Conservation (phyloP, 441 rosid species). For the Erodium chrysanthum region DNA sequence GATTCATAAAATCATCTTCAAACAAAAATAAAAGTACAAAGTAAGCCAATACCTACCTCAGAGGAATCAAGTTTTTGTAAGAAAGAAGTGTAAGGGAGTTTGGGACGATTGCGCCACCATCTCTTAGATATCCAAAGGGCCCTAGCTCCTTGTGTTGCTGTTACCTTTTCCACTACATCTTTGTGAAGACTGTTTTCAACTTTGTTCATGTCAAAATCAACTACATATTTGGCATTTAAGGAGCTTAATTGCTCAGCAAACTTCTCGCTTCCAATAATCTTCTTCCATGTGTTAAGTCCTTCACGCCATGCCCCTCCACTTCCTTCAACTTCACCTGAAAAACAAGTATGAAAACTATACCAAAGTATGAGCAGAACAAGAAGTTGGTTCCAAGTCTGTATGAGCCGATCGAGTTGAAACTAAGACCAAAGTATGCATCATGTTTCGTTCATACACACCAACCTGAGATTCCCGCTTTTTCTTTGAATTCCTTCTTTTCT, state of each 20-base stretch:
- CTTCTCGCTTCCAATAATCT: too few species aligned
- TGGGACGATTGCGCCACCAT: slow-evolving; percentile 98
- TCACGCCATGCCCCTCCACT: slow-evolving; percentile 55
- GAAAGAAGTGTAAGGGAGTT: slow-evolving; percentile 82
- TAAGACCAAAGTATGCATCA: background rate
- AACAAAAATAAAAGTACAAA: background rate
- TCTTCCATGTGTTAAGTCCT: too few species aligned
- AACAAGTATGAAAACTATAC: slow-evolving; percentile 15
- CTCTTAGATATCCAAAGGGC: slow-evolving; percentile 26
- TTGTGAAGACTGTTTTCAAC: too few species aligned
- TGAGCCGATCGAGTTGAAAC: too few species aligned
- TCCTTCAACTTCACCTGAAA: slow-evolving; percentile 40
- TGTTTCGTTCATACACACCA: slow-evolving; percentile 10
- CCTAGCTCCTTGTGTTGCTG: too few species aligned
- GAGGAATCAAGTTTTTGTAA: slow-evolving; percentile 85
- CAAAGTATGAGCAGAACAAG: background rate
- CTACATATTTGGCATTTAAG: too few species aligned
- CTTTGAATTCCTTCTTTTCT: too few species aligned
- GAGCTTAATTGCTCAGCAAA: too few species aligned
- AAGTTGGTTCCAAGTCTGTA: too few species aligned
- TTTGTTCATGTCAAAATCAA: too few species aligned
- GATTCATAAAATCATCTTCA: background rate
- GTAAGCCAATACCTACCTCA: slow-evolving; percentile 42
- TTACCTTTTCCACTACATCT: too few species aligned
- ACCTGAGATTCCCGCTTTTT: slow-evolving; percentile 66